Evolutionary conservation across 2,329 filamentous ascomycete genomes (phyloP).

Genomic region (Alternaria alternata): DNA sequence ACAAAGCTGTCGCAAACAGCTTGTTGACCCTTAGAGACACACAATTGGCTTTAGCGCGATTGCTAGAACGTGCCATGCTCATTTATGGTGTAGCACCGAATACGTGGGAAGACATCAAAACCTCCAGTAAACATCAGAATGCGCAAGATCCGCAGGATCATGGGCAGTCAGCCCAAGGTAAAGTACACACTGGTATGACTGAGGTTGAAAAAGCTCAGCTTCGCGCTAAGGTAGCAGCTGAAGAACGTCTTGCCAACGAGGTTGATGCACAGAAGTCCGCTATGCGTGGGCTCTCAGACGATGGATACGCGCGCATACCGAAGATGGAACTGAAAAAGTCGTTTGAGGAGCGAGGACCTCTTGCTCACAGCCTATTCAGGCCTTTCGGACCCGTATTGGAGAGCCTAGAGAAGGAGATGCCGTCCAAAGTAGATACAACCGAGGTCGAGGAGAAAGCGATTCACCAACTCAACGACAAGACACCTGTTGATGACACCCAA

Average conservation of each 20-base stretch:
- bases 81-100: constrained; percentile 28
- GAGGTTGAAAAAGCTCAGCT: constrained; percentile 15
- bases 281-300: constrained; percentile 42
- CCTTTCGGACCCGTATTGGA: constrained; percentile 40
- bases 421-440: constrained; percentile 12
- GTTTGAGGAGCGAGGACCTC: constrained; percentile 33
- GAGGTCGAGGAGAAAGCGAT: constrained; percentile 16
- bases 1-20: constrained; percentile 33
- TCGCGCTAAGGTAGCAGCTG: constrained; percentile 23
- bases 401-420: constrained; percentile 31
- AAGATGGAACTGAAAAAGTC: constrained; percentile 20
- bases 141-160: background rate
- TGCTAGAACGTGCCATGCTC: constrained; percentile 37
- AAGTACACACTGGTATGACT: background rate
- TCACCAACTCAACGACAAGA: constrained; percentile 26
- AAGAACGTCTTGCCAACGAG: constrained; percentile 37
- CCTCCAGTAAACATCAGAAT: background rate
- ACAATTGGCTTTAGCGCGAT: constrained; percentile 35
- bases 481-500: constrained; percentile 35
- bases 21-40: constrained; percentile 42
- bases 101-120: constrained; percentile 15
- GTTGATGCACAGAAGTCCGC: constrained; percentile 37
- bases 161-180: background rate
- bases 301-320: constrained; percentile 31
- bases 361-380: constrained; percentile 43